A percentile compares a stretch with the other conserved stretches of the same genome.
Evolutionary conservation across 495 filamentous ascomycete species (phyloP).

Genomic region (Penicillium nucicola): DNA sequence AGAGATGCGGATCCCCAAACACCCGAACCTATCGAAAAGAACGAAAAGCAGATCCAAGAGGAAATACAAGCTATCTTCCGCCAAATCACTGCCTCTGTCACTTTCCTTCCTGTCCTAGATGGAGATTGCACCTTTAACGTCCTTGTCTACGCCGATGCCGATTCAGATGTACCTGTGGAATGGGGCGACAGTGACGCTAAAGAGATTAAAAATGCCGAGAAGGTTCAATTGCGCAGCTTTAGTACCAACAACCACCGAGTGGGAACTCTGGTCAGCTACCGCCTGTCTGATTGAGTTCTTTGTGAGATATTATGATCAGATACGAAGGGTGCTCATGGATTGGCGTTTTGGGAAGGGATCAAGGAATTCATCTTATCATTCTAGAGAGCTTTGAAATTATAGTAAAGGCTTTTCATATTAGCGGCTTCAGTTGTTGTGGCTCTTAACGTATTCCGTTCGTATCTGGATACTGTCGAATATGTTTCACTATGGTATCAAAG

Average conservation of each 20-base stretch:
- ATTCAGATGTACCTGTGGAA: constrained; percentile 94
- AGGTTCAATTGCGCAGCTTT: constrained; percentile 92
- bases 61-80: constrained; percentile 96
- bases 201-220: constrained; percentile 93
- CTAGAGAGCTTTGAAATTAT: neutral
- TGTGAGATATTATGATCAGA: constrained; percentile 12
- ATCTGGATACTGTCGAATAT: too few relatives aligned
- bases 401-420: constrained; percentile 9
- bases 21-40: constrained; percentile 61
- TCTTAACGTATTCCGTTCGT: too few relatives aligned
- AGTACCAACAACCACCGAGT: constrained; percentile 91
- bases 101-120: constrained; percentile 88
- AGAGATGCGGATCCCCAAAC: constrained; percentile 32
- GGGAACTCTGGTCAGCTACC: constrained; percentile 92
- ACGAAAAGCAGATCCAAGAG: constrained; percentile 87
- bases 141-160: constrained; percentile 93
- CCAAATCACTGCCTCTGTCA: constrained; percentile 96
- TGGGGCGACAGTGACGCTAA: constrained; percentile 99
- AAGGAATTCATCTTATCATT: constrained; percentile 5
- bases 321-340: constrained; percentile 20
- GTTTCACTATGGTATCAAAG: too few relatives aligned
- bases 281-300: constrained; percentile 42
- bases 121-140: constrained; percentile 98
- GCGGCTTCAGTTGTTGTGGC: too few relatives aligned
- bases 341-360: constrained; percentile 29